Percentiles rank a stretch among this genome's conserved stretches.
Conservation (phyloP, 225 moss, liverwort and hornwort genomes). For the Pseudisothecium myosuroides region DNA sequence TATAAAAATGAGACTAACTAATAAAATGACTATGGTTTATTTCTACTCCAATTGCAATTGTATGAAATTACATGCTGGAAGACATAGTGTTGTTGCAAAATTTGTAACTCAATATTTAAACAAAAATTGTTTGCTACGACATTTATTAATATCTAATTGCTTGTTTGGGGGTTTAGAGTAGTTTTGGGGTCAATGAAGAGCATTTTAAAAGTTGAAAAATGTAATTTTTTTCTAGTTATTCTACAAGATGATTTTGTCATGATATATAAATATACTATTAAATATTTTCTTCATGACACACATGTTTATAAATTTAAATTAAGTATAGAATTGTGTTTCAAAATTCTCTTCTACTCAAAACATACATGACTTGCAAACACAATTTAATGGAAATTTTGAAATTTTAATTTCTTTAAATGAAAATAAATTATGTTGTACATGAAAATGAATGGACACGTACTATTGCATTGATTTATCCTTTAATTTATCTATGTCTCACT, state of each 20-base stretch:
- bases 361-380: background rate
- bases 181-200: background rate
- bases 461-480: background rate
- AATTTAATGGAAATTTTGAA: background rate
- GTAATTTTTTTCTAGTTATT: background rate
- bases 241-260: background rate
- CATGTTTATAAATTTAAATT: background rate
- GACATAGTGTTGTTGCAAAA: background rate
- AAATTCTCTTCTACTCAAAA: background rate
- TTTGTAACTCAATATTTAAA: background rate
- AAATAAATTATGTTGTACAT: background rate
- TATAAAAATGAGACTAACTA: background rate
- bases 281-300: background rate
- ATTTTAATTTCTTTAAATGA: too few relatives aligned
- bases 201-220: background rate
- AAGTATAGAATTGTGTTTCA: background rate
- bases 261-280: background rate
- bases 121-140: background rate
- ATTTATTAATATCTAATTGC: background rate
- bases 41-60: background rate
- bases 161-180: accelerated
- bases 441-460: accelerated
- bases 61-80: background rate
- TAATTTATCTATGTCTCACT: too few relatives aligned
- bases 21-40: background rate